Evolutionary conservation across 371 early-diverging fungal genomes (phyloP).

Genomic region (Saksenaea oblongispora): DNA sequence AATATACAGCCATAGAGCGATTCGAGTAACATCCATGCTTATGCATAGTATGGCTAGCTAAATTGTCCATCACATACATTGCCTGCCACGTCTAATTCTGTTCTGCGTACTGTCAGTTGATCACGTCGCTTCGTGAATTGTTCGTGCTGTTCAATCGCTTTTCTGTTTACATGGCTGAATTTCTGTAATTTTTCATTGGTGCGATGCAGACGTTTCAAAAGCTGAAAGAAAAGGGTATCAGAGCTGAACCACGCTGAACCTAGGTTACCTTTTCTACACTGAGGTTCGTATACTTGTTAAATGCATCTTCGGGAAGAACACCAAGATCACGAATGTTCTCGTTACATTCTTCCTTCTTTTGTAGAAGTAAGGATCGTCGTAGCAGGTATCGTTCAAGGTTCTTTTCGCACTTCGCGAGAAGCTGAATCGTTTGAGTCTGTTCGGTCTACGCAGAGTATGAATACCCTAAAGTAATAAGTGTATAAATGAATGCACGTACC

Average conservation of each 20-base stretch:
- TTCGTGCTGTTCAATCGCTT: slow-evolving; percentile 95
- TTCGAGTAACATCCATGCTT: neutral
- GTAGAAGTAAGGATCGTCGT: slow-evolving; percentile 71
- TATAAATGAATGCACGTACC: slow-evolving; percentile 33
- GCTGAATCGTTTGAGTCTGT: slow-evolving; percentile 22
- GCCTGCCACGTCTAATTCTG: slow-evolving; percentile 85
- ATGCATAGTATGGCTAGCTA: neutral
- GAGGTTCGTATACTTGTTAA: slow-evolving; percentile 65
- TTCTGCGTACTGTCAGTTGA: slow-evolving; percentile 75
- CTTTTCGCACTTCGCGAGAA: slow-evolving; percentile 55
- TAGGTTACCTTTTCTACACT: slow-evolving; percentile 50
- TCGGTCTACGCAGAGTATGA: slow-evolving; percentile 17
- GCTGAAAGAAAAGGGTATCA: slow-evolving; percentile 16
- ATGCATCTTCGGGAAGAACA: slow-evolving; percentile 95
- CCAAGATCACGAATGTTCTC: slow-evolving; percentile 93
- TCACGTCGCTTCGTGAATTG: slow-evolving; percentile 93
- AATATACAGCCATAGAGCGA: neutral
- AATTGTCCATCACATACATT: slow-evolving; percentile 35
- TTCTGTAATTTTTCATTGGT: slow-evolving; percentile 85
- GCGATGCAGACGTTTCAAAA: slow-evolving; percentile 76
- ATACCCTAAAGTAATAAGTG: neutral
- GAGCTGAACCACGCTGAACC: neutral
- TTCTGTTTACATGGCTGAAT: slow-evolving; percentile 96
- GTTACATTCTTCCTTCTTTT: slow-evolving; percentile 86
- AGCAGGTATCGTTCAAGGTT: slow-evolving; percentile 76